Evolutionary conservation across 768 basidiomycete genomes (phyloP), one percentile per base, ranked within the genome.

Genomic region (Suillus subluteus): DNA sequence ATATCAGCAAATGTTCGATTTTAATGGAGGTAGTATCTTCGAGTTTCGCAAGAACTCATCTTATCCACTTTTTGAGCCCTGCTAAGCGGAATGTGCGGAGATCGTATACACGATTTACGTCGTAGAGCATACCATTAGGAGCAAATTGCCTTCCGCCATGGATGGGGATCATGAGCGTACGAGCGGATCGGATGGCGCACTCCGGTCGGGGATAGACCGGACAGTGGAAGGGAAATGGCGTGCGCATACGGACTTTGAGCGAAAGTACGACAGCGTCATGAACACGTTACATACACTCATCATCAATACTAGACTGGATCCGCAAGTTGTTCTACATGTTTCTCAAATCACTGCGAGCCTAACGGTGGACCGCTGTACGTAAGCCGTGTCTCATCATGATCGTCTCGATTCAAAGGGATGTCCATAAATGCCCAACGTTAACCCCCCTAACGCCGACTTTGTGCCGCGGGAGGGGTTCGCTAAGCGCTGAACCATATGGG

Each of bases 131-230:
- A 21, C 63, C 48, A 37, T 66, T 62, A 66, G 41, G 50, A n/a
- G 37, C 38, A 65, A 55, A 66, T 41, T 54, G 35, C 43, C 48
- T 68, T 68, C 65, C 67, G 38, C 48, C 40, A 55, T 38, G 63
- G 52, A 40, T 46, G 46, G 12, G 43, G 23, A 64, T 48, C 62
- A 56, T 32, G 52, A 52, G 16, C 11, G 46, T 38, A 32, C 21
- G 18, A 23, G 32, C 6, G 52, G 65, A 46, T 32, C 13, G 52
- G 15, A 30, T 40, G 16, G 26, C 12, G 26, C 6, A 43, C 7
- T 7, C 18, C 11, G 1, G 32, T 69, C 73, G 71, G 69, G 11
- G 63, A 66, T 74, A 76, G 68, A 73, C 63, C 69, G 74, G 73
- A 18, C 13, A 13, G 12, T 30, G 23, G 41, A 37, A n/a, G 18